Conservation (phyloP, 1,284 basidiomycete species). For the Leccinum fuscescens region DNA sequence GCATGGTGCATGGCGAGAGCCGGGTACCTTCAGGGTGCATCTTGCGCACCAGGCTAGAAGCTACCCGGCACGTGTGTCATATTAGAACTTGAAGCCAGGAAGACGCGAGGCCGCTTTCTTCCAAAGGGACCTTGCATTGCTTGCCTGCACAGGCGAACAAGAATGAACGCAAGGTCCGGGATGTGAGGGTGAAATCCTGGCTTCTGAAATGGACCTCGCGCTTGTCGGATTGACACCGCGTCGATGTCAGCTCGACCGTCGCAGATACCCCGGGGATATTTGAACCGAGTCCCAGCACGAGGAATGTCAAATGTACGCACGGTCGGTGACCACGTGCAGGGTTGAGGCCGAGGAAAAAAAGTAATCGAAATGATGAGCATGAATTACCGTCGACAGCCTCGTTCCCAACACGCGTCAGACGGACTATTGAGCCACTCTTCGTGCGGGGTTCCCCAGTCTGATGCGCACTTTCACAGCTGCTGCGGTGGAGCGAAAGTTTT, state of each 20-base stretch:
- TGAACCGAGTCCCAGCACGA: conserved; percentile 7
- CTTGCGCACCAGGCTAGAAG: conserved; percentile 18
- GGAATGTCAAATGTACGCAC: conserved; percentile 8
- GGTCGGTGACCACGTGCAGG: conserved; percentile 20
- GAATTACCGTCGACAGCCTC: conserved; percentile 32
- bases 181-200: conserved; percentile 2
- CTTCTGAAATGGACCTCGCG: conserved; percentile 18
- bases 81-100: conserved; percentile 29
- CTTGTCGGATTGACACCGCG: conserved; percentile 1
- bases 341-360: conserved; percentile 23
- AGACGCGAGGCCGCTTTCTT: conserved; percentile 34
- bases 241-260: conserved; percentile 5
- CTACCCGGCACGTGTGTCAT: conserved; percentile 24
- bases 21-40: conserved; percentile 26
- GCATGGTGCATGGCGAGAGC: conserved; percentile 30
- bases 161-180: conserved; percentile 29
- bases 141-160: conserved; percentile 29
- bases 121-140: conserved; percentile 28
- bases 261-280: conserved; percentile 7
- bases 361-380: conserved; percentile 21
- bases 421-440: conserved; percentile 20
- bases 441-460: neutral
- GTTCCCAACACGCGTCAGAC: conserved; percentile 28
- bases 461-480: neutral
- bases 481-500: neutral